Percentiles rank a stretch among this genome's conserved stretches.
Evolutionary conservation across 73 alveolate species (phyloP).

Genomic region (Uronychia binucleata): DNA sequence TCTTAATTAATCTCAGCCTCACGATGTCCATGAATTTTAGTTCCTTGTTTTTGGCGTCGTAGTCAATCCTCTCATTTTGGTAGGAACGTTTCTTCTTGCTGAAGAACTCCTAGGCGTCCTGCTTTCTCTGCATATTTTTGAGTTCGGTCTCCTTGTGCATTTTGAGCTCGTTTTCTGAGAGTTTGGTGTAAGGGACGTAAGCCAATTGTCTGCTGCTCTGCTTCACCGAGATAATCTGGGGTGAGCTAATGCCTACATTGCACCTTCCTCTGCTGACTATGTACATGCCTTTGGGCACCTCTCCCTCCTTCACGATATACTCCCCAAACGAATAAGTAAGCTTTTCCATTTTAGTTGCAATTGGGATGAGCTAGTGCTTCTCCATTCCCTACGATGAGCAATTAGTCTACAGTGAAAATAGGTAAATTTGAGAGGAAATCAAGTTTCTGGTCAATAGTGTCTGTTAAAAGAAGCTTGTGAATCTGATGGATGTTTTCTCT

Average conservation of each 20-base stretch:
- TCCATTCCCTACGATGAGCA: constrained; percentile 16
- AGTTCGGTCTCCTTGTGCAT: background rate
- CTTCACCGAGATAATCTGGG: background rate
- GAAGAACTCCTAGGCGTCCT: background rate
- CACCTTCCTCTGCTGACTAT: constrained; percentile 34
- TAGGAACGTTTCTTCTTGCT: background rate
- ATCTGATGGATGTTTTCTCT: background rate
- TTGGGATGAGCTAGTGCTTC: background rate
- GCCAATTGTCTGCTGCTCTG: background rate
- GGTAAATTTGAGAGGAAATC: constrained; percentile 5
- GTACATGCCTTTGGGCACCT: constrained; percentile 49
- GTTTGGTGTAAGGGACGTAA: background rate
- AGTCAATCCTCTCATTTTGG: background rate
- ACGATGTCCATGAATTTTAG: background rate
- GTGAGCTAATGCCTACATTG: constrained; percentile 4
- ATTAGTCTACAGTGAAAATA: constrained; percentile 10
- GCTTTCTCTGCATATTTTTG: background rate
- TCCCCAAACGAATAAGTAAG: constrained; percentile 20
- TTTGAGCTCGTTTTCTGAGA: background rate
- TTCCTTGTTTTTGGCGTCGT: background rate
- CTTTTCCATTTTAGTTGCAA: background rate
- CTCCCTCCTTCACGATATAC: constrained; percentile 39
- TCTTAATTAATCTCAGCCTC: background rate
- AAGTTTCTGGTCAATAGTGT: constrained; percentile 25
- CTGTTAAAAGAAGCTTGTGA: background rate